These are phyloP conservation scores for Cladorrhinum sp. DNA, from an alignment of 2,329 filamentous ascomycete species.

Conservation along the genomic window DNA sequence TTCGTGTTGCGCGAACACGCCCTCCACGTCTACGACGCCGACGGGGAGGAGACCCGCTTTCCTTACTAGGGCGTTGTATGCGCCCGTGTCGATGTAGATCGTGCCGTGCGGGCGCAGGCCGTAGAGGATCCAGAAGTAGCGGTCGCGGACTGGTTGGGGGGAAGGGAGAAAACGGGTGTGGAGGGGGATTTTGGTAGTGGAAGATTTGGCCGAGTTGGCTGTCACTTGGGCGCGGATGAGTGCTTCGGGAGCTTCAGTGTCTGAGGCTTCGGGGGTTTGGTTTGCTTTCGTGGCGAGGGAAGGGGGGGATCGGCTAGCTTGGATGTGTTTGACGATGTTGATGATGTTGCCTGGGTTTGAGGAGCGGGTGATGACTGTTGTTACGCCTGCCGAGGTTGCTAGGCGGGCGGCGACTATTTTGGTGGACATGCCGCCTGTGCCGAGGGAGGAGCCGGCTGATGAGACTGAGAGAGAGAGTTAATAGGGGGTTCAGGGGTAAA, in stretches of 20 bases:
- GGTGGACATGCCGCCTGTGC: slow-evolving; percentile 95
- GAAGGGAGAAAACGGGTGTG: slow-evolving; percentile 94
- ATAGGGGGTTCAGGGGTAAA: not conserved
- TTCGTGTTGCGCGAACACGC: slow-evolving; percentile 87
- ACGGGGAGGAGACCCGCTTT: slow-evolving; percentile 88
- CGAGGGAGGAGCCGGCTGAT: slow-evolving; percentile 79
- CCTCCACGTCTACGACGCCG: slow-evolving; percentile 87
- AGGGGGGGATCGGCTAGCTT: slow-evolving; percentile 51
- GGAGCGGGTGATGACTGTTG: slow-evolving; percentile 89
- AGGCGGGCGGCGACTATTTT: slow-evolving; percentile 93
- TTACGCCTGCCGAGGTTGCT: slow-evolving; percentile 91
- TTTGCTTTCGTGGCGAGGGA: slow-evolving; percentile 29
- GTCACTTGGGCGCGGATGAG: slow-evolving; percentile 38
- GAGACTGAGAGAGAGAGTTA: slow-evolving; percentile 58
- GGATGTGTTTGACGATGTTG: slow-evolving; percentile 79
- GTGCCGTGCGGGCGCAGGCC: slow-evolving; percentile 87
- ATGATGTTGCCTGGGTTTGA: slow-evolving; percentile 91
- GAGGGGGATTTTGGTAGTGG: slow-evolving; percentile 57
- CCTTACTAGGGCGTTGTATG: slow-evolving; percentile 71
- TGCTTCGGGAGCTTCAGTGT: slow-evolving; percentile 29
- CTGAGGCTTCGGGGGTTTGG: slow-evolving; percentile 10
- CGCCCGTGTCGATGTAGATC: slow-evolving; percentile 89
- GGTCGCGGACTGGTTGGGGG: slow-evolving; percentile 78
- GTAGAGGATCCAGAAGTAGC: slow-evolving; percentile 96
- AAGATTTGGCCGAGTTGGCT: slow-evolving; percentile 34